phyloP scores from a whole-genome alignment of 129 eudicot species.

The Flaveria trinervia region DNA sequence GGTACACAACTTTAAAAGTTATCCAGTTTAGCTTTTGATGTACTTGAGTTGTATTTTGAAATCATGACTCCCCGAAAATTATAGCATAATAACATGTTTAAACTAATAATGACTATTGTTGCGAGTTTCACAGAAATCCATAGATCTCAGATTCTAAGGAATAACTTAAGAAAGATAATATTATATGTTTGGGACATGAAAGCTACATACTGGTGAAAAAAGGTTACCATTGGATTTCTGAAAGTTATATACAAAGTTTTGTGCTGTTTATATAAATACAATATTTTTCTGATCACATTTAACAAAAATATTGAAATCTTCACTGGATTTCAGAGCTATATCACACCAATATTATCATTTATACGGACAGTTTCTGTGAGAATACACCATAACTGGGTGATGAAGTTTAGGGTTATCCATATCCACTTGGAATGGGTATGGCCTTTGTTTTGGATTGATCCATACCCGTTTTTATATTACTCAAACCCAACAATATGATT shows the following conservation, averaged over 20 bases:
- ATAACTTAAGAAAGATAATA: conserved; percentile 10
- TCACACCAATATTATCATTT: not conserved
- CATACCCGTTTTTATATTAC: not conserved
- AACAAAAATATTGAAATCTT: not conserved
- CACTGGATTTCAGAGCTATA: not conserved
- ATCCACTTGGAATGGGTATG: not conserved
- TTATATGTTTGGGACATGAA: not conserved
- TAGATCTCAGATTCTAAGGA: not conserved
- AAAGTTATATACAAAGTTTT: not conserved
- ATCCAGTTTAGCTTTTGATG: conserved; percentile 25
- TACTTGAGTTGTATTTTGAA: not conserved
- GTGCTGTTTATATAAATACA: not conserved
- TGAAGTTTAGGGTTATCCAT: not conserved
- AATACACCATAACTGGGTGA: not conserved
- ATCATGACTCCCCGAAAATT: not conserved
- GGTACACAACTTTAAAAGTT: conserved; percentile 27
- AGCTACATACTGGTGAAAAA: not conserved
- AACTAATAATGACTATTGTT: not conserved
- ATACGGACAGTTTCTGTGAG: too few relatives aligned
- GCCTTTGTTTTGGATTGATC: not conserved
- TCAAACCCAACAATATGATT: not conserved
- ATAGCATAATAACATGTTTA: not conserved
- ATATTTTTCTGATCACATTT: not conserved
- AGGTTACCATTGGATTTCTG: conserved; percentile 2
- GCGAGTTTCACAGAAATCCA: not conserved